Evolutionary conservation across 176 grass and related monocot genomes (phyloP).

Genomic region (Cymbopogon citratus): DNA sequence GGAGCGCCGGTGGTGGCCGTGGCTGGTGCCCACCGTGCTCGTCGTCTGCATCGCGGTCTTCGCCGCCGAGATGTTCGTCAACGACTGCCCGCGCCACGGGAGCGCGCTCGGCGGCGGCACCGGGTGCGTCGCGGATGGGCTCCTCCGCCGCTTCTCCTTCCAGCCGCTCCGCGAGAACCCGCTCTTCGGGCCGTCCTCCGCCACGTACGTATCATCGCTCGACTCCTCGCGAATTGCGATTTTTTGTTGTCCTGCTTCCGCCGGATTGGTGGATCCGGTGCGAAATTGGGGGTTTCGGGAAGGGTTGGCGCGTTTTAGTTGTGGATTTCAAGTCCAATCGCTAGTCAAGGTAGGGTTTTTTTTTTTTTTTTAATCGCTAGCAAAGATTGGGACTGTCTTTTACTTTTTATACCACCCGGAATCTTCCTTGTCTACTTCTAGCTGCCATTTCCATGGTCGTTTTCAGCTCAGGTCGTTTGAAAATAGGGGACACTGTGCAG

Average conservation of each 20-base stretch:
- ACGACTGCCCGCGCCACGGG: slow-evolving; percentile 60
- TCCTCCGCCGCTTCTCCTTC: slow-evolving; percentile 77
- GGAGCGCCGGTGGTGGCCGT: slow-evolving; percentile 67
- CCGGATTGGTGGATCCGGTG: not conserved
- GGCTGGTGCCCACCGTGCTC: slow-evolving; percentile 70
- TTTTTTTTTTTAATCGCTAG: too few species aligned
- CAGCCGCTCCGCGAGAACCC: slow-evolving; percentile 85
- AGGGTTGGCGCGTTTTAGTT: not conserved
- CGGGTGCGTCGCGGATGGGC: slow-evolving; percentile 37
- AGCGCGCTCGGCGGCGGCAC: slow-evolving; percentile 32
- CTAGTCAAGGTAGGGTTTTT: not conserved
- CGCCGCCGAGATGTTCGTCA: slow-evolving; percentile 78
- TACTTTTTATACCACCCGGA: not conserved
- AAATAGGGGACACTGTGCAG: not conserved
- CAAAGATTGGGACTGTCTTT: not conserved
- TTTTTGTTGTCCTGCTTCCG: not conserved
- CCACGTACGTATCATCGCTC: slow-evolving; percentile 43
- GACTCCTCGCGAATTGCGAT: not conserved
- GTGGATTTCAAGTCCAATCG: not conserved
- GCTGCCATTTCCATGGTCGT: not conserved
- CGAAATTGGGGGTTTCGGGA: not conserved
- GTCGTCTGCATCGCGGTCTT: slow-evolving; percentile 65
- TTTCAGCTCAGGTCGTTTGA: not conserved
- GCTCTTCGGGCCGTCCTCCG: slow-evolving; percentile 72
- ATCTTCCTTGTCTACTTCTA: not conserved